phyloP scores from a whole-genome alignment of 345 rosid species.

The Gossypium turneri region DNA sequence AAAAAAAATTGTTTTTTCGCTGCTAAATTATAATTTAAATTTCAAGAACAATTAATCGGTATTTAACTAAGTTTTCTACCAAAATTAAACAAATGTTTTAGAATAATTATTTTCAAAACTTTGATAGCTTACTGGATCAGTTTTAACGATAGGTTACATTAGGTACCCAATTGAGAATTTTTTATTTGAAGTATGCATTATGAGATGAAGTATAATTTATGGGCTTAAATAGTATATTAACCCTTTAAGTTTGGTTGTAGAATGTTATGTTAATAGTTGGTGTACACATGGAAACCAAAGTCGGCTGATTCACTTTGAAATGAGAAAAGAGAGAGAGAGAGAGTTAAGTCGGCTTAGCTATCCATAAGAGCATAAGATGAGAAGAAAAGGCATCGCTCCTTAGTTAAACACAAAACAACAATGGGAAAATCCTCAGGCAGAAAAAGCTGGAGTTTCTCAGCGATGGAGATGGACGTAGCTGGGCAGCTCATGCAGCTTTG shows the following conservation, averaged over 20 bases:
- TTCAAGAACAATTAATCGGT: too few species aligned
- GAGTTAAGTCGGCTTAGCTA: neutral
- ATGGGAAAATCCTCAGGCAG: neutral
- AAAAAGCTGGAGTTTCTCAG: neutral
- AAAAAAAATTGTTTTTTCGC: rapidly evolving
- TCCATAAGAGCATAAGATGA: neutral
- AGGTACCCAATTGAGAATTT: too few species aligned
- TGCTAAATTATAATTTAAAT: too few species aligned
- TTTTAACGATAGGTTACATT: too few species aligned
- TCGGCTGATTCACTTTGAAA: neutral
- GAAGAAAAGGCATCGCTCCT: neutral
- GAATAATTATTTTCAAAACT: too few species aligned
- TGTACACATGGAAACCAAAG: neutral
- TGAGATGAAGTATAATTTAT: too few species aligned
- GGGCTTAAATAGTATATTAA: too few species aligned
- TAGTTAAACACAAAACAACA: neutral
- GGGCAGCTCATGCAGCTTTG: neutral
- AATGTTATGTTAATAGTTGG: neutral
- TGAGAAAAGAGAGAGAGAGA: too few species aligned
- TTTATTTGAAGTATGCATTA: too few species aligned
- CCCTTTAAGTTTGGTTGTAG: neutral
- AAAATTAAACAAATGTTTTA: too few species aligned
- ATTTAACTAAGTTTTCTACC: too few species aligned
- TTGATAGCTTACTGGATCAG: too few species aligned
- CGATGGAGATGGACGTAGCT: conserved; percentile 10